Percentiles rank a stretch among this genome's conserved stretches.
Evolutionary conservation across 441 rosid species (phyloP).

Genomic region (Erysimum pusillum): DNA sequence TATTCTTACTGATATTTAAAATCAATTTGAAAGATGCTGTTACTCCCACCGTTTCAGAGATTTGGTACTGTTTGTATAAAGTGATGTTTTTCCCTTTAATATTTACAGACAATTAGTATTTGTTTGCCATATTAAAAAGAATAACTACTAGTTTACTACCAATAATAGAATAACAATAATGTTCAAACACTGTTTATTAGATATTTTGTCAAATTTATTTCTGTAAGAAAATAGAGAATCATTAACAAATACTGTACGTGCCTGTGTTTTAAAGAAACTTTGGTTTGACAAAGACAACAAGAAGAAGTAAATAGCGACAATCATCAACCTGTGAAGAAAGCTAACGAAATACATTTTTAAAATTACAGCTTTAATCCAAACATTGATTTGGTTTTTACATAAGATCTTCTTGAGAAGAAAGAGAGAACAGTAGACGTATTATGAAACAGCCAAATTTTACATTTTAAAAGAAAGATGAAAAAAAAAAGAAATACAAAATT

Average conservation of each 20-base stretch:
- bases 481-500: constrained; percentile 23
- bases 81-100: not conserved
- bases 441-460: constrained; percentile 38
- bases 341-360: not conserved
- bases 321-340: not conserved
- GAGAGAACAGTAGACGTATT: not conserved
- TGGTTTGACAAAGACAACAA: constrained; percentile 14
- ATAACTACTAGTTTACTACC: not conserved
- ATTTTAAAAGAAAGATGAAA: constrained; percentile 31
- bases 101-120: not conserved
- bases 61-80: not conserved
- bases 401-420: not conserved
- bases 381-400: constrained; percentile 23
- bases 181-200: not conserved
- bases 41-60: not conserved
- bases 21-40: not conserved
- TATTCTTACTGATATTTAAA: too few species aligned
- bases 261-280: not conserved
- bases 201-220: not conserved
- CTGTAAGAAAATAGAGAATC: not conserved
- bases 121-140: too few species aligned
- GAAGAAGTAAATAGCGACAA: not conserved
- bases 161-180: not conserved
- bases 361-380: constrained; percentile 10
- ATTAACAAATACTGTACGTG: not conserved